These are phyloP conservation scores for Setomelanomma holmii DNA, from an alignment of 2,329 filamentous ascomycete species.

Conservation along the genomic window DNA sequence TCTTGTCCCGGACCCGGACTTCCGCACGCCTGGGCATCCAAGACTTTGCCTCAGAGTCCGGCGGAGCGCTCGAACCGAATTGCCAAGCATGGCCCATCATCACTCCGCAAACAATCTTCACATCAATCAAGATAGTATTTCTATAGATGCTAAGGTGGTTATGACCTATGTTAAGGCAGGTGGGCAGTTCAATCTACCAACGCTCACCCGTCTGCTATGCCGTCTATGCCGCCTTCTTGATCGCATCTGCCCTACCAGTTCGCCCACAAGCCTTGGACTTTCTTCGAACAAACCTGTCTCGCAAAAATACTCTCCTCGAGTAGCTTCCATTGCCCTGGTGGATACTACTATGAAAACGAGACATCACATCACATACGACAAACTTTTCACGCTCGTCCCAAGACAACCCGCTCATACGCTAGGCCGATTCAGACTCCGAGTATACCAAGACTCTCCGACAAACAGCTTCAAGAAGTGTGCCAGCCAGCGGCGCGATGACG, in stretches of 20 bases:
- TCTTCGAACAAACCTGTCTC: no score
- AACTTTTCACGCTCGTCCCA: background rate
- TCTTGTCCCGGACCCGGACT: background rate
- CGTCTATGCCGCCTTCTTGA: no score
- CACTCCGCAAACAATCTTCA: background rate
- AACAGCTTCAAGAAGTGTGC: background rate
- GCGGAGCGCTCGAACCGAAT: no score
- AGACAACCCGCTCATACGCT: background rate
- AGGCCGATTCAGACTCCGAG: background rate
- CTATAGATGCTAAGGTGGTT: background rate
- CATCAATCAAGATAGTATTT: background rate
- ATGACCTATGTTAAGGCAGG: background rate
- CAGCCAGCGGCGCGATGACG: background rate
- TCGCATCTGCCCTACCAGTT: no score
- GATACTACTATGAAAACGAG: background rate
- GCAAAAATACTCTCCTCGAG: no score
- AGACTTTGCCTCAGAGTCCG: no score
- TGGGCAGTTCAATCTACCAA: background rate
- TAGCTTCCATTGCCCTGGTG: no score
- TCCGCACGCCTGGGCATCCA: background rate
- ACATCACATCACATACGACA: background rate
- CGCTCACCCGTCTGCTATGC: no score
- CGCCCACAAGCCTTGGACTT: no score
- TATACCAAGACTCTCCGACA: background rate
- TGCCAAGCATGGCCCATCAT: background rate